phyloP scores from a whole-genome alignment of 2,329 filamentous ascomycete genomes.

The Penicillium paneum region DNA sequence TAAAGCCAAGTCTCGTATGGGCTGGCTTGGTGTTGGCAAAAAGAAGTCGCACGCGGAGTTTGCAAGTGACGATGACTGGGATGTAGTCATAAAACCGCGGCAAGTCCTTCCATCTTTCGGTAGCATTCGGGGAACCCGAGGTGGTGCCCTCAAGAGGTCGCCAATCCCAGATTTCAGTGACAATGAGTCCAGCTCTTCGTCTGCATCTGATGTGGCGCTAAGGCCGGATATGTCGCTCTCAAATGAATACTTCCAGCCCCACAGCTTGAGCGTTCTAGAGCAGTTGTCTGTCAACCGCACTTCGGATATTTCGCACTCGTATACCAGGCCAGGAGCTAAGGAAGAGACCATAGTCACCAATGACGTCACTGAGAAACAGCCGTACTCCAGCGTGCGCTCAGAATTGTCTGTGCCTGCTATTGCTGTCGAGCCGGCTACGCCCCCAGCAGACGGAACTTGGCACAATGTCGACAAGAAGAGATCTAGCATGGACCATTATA shows the following conservation, averaged over 20 bases:
- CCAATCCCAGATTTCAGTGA: constrained; percentile 27
- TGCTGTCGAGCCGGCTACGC: constrained; percentile 48
- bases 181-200: constrained; percentile 34
- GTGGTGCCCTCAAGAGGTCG: constrained; percentile 23
- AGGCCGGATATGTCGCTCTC: constrained; percentile 38
- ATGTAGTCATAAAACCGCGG: constrained; percentile 57
- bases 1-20: constrained; percentile 30
- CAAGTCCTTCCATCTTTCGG: constrained; percentile 61
- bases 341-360: constrained; percentile 5
- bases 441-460: constrained; percentile 39
- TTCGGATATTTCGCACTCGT: background rate
- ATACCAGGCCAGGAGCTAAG: background rate
- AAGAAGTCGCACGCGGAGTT: constrained; percentile 30
- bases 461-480: constrained; percentile 22
- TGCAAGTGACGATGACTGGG: constrained; percentile 49
- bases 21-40: constrained; percentile 39
- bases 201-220: constrained; percentile 46
- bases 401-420: constrained; percentile 42
- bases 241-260: constrained; percentile 25
- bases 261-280: constrained; percentile 11
- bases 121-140: constrained; percentile 54
- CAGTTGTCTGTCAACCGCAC: constrained; percentile 12
- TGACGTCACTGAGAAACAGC: constrained; percentile 5
- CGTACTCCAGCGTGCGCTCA: constrained; percentile 9
- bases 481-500: constrained; percentile 44